Evolutionary conservation across 176 grass and related monocot species (phyloP).

Genomic region (Carex parvula): DNA sequence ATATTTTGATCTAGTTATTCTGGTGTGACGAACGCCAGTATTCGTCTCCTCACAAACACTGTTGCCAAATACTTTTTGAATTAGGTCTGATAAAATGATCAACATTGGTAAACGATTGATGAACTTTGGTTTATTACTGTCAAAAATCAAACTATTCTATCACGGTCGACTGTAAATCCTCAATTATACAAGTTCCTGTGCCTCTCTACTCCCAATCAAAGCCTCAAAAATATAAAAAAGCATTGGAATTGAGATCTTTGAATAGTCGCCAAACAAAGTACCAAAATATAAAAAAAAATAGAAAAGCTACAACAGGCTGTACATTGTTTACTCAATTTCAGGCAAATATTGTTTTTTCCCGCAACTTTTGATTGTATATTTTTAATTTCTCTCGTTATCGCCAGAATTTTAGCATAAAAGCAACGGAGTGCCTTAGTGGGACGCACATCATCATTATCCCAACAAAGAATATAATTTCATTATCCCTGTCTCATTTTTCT

Average conservation of each 20-base stretch:
- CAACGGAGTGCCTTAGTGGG: background rate
- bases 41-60: background rate
- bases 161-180: background rate
- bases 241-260: background rate
- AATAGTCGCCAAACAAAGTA: background rate
- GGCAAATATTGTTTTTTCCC: background rate
- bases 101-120: background rate
- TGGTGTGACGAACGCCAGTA: background rate
- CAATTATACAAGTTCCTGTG: background rate
- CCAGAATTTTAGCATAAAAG: constrained; percentile 20
- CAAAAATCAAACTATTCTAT: background rate
- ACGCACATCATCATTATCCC: constrained; percentile 28
- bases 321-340: background rate
- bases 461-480: constrained; percentile 25
- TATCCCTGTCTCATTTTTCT: background rate
- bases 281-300: no score
- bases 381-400: constrained; percentile 17
- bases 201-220: background rate
- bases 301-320: background rate
- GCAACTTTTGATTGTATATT: background rate
- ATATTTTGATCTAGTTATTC: background rate
- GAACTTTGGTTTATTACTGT: background rate
- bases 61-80: background rate
- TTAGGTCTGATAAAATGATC: background rate
- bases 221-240: no score